Conservation (phyloP, 2,329 filamentous ascomycete species). For the Alternaria novae-zelandiae region DNA sequence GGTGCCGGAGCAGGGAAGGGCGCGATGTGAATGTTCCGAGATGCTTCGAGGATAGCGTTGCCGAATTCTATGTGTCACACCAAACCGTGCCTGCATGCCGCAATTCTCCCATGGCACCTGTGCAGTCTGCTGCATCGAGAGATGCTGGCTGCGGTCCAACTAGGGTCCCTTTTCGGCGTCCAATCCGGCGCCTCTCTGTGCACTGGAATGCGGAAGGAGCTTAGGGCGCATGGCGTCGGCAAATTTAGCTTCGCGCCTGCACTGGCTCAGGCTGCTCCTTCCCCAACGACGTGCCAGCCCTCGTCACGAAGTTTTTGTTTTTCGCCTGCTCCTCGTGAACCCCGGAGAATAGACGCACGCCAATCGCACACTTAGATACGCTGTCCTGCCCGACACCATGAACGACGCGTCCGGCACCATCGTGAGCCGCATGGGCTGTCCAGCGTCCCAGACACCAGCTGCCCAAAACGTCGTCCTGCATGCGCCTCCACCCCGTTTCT, state of each 20-base stretch:
- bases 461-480: constrained; percentile 42
- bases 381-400: not conserved
- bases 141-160: constrained; percentile 7
- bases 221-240: constrained; percentile 34
- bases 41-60: constrained; percentile 25
- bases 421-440: constrained; percentile 32
- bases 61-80: constrained; percentile 38
- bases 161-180: constrained; percentile 11
- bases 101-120: constrained; percentile 26
- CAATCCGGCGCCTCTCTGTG: constrained; percentile 28
- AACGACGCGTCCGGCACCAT: not conserved
- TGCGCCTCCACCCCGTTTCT: constrained; percentile 35
- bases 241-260: constrained; percentile 30
- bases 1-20: constrained; percentile 26
- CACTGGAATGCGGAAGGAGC: constrained; percentile 19
- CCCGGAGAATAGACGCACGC: constrained; percentile 4
- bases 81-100: constrained; percentile 25
- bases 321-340: not conserved
- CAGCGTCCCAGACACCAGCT: constrained; percentile 26
- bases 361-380: not conserved
- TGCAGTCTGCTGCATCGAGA: constrained; percentile 20
- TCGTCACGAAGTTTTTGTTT: constrained; percentile 3
- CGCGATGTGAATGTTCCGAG: constrained; percentile 33
- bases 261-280: constrained; percentile 26
- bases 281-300: not conserved